Base-by-base conservation (phyloP, 2,329 filamentous ascomycete species). In the Domatiomyces globalis region DNA sequence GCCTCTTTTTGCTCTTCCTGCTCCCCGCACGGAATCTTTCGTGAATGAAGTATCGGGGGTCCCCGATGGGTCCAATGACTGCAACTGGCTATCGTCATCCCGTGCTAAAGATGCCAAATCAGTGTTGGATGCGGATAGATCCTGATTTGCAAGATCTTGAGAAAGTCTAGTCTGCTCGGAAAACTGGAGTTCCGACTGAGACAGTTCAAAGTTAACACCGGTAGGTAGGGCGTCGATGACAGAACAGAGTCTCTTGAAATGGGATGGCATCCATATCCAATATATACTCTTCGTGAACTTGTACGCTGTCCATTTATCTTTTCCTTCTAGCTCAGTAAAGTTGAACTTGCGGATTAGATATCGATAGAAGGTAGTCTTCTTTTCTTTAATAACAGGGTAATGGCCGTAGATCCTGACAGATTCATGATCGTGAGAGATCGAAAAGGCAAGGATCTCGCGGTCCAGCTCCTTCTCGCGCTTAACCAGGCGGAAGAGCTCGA, bases 321-420 rank as follows among this genome's bases (percentile, higher is more conserved):
- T 65, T 1, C 65, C 63, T 22, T 66, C 60, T 1, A 62, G 49
- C 25, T 4, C 57, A 0, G 61, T 65, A 48, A 72, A 67, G 52
- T 48, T 17, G 51, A 69, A 70, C 0, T 17, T 50, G 29, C 51
- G 59, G 46, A 73, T 69, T 0, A 59, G 58, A 54, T 72, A 63
- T 19, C 66, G 66, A 61, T 70, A 69, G 51, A 67, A 71, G 19
- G 62, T 63, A 6, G 54, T 63, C 5, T 65, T 54, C 1, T 63
- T 58, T 10, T 56, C 58, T 19, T 63, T 50, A 17, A 71, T 64
- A 2, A 69, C 62, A 1, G 69, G 58, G 51, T 73, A 73, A 49
- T 72, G 62, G 20, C 67, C 66, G 53, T 69, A 71, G 33, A 73
- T 71, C 17, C 63, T 54, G 6, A 69, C 66, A 0, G 54, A 55